Evolutionary conservation across 2,329 filamentous ascomycete genomes (phyloP), one percentile per base, ranked within the genome.

Genomic region (Penicillium decumbens): DNA sequence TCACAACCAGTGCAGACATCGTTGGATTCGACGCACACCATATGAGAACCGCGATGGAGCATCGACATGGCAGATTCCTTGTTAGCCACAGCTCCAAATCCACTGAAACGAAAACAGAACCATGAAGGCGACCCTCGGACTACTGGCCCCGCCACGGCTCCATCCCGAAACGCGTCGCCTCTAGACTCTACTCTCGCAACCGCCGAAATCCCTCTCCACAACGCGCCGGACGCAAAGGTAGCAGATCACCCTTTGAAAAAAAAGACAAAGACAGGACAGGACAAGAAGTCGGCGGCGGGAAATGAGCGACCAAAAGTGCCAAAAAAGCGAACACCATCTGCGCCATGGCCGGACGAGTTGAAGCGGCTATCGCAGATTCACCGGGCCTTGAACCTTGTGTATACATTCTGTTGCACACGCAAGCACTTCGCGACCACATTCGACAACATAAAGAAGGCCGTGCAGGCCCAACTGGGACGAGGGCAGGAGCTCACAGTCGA

Each of bases 371-470:
- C 86, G 24, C 84, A 85, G 66, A 87, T 85, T 0, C 88, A 97
- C 66, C 81, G 84, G 53, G 92, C 93, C 1, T 73, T 98, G 51
- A 98, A 95, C 61, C 74, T 97, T 1, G 89, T 97, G 0, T 95
- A 89, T 62, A 97, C 93, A 0, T 97, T 98, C 65, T 95, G 89
- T 73, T 93, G 85, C 65, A 92, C 92, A 1, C 84, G 93, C 40
- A 96, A 95, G 66, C 88, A 97, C 62, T 79, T 97, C 25, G 84
- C 88, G 0, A 97, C 93, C 0, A 96, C 92, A 0, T 89, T 96
- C 58, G 87, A 93, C 13, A 95, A 87, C 5, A 87, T 98, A 41
- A 89, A 85, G 59, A 80, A 83, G 7, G 82, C 92, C 0, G 92
- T 97, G 0, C 89, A 96, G 68, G 81, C 81, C 0, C 89, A 96